Evolutionary conservation across 2,329 filamentous ascomycete genomes (phyloP).

Genomic region (Sarocladium oryzae): DNA sequence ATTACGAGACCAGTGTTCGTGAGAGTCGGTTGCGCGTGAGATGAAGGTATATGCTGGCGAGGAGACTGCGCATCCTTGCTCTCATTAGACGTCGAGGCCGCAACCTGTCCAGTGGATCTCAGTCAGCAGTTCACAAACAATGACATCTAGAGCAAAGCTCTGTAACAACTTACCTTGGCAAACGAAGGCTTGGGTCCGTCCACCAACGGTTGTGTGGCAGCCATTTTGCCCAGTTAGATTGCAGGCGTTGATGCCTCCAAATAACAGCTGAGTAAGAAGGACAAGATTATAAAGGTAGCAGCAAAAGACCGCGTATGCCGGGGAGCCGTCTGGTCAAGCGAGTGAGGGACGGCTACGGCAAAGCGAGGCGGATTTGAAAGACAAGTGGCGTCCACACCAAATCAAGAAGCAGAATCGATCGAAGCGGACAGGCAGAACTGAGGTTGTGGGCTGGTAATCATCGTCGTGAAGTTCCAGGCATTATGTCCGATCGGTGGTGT

Average conservation of each 20-base stretch:
- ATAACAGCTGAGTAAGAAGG: no score
- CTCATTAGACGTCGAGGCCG: conserved; percentile 18
- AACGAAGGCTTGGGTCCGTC: conserved; percentile 59
- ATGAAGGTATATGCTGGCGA: conserved; percentile 12
- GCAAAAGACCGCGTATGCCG: no score
- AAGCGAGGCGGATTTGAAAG: conserved; percentile 20
- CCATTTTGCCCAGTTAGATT: conserved; percentile 36
- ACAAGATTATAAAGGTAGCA: no score
- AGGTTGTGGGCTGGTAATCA: conserved; percentile 46
- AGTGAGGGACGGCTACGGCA: background rate
- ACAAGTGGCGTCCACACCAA: conserved; percentile 23
- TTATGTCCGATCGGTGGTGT: background rate
- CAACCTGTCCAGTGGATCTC: background rate
- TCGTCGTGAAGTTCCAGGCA: conserved; percentile 35
- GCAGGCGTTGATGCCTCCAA: no score
- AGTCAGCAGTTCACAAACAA: background rate
- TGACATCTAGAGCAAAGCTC: background rate
- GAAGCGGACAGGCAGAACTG: conserved; percentile 43
- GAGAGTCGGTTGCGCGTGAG: conserved; percentile 7
- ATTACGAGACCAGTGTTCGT: conserved; percentile 18
- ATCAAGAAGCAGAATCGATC: conserved; percentile 50
- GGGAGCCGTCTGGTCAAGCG: conserved; percentile 10
- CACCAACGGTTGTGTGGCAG: conserved; percentile 38
- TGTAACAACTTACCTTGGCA: conserved; percentile 45
- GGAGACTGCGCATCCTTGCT: background rate